Base-by-base conservation (phyloP, 192 early-diverging fungal genomes). In the Coemansia sp. region DNA sequence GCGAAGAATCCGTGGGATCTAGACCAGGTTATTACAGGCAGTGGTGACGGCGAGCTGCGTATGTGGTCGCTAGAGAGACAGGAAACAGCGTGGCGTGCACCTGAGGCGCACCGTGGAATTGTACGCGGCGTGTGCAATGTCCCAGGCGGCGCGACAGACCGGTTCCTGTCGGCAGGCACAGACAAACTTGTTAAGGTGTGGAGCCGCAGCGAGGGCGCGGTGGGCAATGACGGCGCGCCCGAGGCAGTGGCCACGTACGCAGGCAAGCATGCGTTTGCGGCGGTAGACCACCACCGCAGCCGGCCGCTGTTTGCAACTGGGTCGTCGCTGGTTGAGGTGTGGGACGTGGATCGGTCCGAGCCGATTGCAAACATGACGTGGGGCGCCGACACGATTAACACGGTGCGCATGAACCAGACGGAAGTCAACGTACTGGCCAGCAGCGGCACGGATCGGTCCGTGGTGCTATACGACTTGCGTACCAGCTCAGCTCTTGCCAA, bases 131-230 rank as follows among this genome's bases (percentile, higher is more conserved):
- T 96, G 9, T 84, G 87, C 60, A 79, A 85, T 50, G 81, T 92
- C 29, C 85, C 89, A 8, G 73, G 81, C 35, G 81, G 81, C 19
- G 54, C 46, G n/a, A 81, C 77, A 10, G 81, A 84, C 14, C 69
- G 78, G 49, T 97, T 95, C 73, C 53, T 98, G 47, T 92, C 94
- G n/a, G 93, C 92, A 19, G 95, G 94, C 0, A 85, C 89, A 2
- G 97, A 99, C 81, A 95, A 92, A 69, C 89, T 89, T 9, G 91
- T 93, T 56, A 96, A 98, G 73, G 85, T 99, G 43, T 99, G 95
- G 95, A 82, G 88, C 47, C 82, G 81, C 22, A 74, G 74, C 44
- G 75, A 77, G 58, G 73, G 71, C 21, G 68, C 69, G 14, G 50
- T 63, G 12, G 61, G 47, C 4, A 47, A 23, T 10, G 69, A 68